Evolutionary conservation across 2,329 filamentous ascomycete species (phyloP).

Genomic region (Pseudogymnoascus sp.): DNA sequence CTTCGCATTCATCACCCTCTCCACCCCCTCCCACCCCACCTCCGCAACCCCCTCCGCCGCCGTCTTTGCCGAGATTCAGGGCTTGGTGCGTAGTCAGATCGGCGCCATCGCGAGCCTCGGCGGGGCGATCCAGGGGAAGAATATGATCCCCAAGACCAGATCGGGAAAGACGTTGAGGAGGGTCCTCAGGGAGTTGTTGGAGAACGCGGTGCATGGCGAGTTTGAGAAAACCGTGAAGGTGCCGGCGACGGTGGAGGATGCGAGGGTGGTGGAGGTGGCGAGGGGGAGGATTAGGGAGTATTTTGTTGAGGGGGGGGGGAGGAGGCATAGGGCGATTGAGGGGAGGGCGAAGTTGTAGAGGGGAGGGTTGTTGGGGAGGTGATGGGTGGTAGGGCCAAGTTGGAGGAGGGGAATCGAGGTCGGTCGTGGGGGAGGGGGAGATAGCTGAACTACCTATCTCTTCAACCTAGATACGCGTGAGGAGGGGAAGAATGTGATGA

Average conservation of each 20-base stretch:
- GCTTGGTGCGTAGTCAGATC: slow-evolving; percentile 67
- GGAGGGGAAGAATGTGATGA: not conserved
- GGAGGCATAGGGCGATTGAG: slow-evolving; percentile 22
- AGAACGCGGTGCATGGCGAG: slow-evolving; percentile 68
- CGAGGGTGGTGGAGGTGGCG: slow-evolving; percentile 63
- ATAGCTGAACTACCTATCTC: not conserved
- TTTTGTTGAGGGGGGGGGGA: slow-evolving; percentile 42
- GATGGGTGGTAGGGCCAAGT: too few species aligned
- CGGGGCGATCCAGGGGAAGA: slow-evolving; percentile 73
- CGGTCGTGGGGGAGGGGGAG: not conserved
- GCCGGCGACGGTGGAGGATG: slow-evolving; percentile 81
- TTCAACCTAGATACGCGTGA: not conserved
- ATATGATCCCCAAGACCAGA: slow-evolving; percentile 85
- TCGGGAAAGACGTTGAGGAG: slow-evolving; percentile 85
- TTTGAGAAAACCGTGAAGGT: slow-evolving; percentile 64
- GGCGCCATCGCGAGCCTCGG: slow-evolving; percentile 79
- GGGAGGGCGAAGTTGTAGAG: slow-evolving; percentile 40
- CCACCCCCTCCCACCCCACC: slow-evolving; percentile 40
- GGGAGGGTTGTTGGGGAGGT: not conserved
- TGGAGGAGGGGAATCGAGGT: not conserved
- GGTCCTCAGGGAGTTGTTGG: slow-evolving; percentile 72
- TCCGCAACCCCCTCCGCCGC: slow-evolving; percentile 40
- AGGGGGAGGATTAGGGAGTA: slow-evolving; percentile 65
- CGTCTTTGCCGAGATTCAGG: slow-evolving; percentile 56
- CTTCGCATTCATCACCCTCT: slow-evolving; percentile 74